phyloP scores from a whole-genome alignment of 371 early-diverging fungal genomes.

The Zopfochytrium polystomum region DNA sequence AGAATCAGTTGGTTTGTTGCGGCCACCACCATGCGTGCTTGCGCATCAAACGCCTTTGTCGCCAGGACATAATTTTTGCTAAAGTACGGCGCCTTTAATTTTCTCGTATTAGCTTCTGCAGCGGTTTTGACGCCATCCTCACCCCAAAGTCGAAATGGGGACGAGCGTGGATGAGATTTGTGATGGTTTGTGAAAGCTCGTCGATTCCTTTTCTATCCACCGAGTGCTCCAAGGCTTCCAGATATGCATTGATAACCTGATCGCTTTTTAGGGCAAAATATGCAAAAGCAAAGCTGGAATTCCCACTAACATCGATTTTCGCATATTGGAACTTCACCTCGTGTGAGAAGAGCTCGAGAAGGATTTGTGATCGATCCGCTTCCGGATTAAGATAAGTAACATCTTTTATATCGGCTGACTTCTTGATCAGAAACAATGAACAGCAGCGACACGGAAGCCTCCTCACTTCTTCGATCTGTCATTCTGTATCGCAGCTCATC shows the following conservation, averaged over 20 bases:
- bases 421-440: background rate
- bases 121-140: background rate
- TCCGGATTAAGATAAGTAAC: constrained; percentile 44
- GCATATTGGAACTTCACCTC: constrained; percentile 49
- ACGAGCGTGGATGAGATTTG: constrained; percentile 29
- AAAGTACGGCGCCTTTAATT: constrained; percentile 37
- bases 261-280: background rate
- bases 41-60: constrained; percentile 35
- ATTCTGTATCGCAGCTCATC: too few relatives aligned
- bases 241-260: constrained; percentile 42
- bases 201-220: constrained; percentile 17
- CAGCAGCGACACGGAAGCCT: background rate
- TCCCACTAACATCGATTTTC: constrained; percentile 43
- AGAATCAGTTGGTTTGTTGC: constrained; percentile 21
- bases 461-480: too few relatives aligned
- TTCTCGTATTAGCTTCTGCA: background rate
- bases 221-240: constrained; percentile 49
- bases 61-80: constrained; percentile 26
- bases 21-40: constrained; percentile 20
- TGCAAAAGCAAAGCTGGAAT: background rate
- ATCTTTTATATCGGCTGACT: constrained; percentile 36
- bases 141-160: constrained; percentile 44
- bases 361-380: constrained; percentile 47
- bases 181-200: constrained; percentile 38
- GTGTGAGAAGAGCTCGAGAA: constrained; percentile 47